Conservation (phyloP, 2,329 filamentous ascomycete species). For the Xylaria polymorpha region DNA sequence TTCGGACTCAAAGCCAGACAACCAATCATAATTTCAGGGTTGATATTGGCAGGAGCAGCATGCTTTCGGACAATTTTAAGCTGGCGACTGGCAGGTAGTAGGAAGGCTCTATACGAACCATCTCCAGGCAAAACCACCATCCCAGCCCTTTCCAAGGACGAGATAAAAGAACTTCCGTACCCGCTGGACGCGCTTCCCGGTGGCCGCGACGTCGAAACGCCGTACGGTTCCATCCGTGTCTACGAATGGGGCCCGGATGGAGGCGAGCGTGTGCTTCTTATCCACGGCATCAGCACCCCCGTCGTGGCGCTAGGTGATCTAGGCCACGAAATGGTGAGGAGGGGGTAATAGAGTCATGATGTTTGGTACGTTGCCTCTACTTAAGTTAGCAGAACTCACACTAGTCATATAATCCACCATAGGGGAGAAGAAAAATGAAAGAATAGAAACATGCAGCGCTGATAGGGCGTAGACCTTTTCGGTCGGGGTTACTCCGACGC, state of each 20-base stretch:
- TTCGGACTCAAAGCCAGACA: background rate
- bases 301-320: conserved; percentile 75
- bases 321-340: conserved; percentile 71
- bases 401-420: background rate
- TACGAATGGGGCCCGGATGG: conserved; percentile 84
- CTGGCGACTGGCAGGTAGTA: background rate
- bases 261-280: conserved; percentile 77
- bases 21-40: background rate
- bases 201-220: conserved; percentile 73
- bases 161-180: conserved; percentile 63
- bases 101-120: background rate
- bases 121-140: conserved; percentile 1
- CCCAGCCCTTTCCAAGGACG: background rate
- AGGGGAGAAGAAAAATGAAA: background rate
- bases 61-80: background rate
- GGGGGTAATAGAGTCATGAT: conserved; percentile 82
- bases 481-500: conserved; percentile 82
- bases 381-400: background rate
- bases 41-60: background rate
- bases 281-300: conserved; percentile 87
- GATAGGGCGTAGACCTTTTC: conserved; percentile 68
- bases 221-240: conserved; percentile 77
- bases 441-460: background rate
- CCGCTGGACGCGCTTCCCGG: conserved; percentile 77
- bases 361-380: conserved; percentile 66